Base-by-base conservation (phyloP, 2,329 filamentous ascomycete species). In the Beauveria medogensis region DNA sequence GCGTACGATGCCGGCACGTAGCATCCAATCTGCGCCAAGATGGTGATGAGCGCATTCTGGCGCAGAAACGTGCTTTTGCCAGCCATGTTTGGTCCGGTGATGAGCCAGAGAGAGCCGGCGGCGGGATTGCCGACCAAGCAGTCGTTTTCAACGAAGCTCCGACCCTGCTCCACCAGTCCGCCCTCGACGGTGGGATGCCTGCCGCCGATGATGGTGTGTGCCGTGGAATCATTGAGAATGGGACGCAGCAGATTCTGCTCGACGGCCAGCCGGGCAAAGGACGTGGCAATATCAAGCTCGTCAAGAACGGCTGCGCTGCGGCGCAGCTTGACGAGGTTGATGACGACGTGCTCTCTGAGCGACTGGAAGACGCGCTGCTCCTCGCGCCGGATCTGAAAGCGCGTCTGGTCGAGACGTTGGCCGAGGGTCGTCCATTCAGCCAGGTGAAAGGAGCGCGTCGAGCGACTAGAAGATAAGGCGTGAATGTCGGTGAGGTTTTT, bases 31-130 rank as follows among this genome's bases (percentile, higher is more conserved):
- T 99, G 94, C 2, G 94, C 93, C 16, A 99, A 82, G 64, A 99
- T 91, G 1, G 91, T 92, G 67, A 97, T 95, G 56, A 99, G 81
- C 2, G 94, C 94, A 73, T 96, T 97, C 69, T 99, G 95, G 1
- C 94, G 89, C 5, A 99, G 80, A 70, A 96, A 99, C 0, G 94
- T 99, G 71, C 89, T 93, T 76, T 99, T 99, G 53, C 94, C 94
- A 1, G 89, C 94, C 94, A 99, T 99, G 74, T 99, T 99, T n/a
- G 94, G 94, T 0, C 94, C 78, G 67, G 90, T 82, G 82, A 93
- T 77, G 72, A 84, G 68, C 87, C 87, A 78, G 75, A 90, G 59
- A 78, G 80, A 67, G 77, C 85, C 80, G 78, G 89, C 74, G 81
- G 43, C 87, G 72, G 64, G 82, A 73, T 75, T 85, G n/a, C 89